A percentile compares a stretch with the other conserved stretches of the same genome.
Evolutionary conservation across 768 basidiomycete genomes (phyloP).

Genomic region (Suillus weaverae): DNA sequence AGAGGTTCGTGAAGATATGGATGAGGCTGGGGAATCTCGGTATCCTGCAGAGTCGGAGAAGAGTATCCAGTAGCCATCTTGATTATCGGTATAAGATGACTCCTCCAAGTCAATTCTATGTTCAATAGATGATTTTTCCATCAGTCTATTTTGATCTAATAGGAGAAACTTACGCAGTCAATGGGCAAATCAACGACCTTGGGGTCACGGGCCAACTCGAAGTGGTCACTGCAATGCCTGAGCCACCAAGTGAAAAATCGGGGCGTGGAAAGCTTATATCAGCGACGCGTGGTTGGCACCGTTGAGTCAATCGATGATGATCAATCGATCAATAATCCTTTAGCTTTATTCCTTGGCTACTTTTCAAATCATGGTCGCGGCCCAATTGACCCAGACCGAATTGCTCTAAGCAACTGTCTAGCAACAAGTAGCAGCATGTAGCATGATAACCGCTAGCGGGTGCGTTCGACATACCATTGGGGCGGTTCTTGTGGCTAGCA

Average conservation of each 20-base stretch:
- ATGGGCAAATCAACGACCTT: conserved; percentile 31
- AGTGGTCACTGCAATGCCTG: conserved; percentile 22
- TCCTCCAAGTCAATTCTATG: conserved; percentile 13
- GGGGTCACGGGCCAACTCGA: conserved; percentile 27
- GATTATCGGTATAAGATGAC: conserved; percentile 31
- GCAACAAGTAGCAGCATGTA: background rate
- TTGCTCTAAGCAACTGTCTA: background rate
- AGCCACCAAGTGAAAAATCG: conserved; percentile 31
- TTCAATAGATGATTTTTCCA: background rate
- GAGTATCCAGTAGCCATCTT: conserved; percentile 38
- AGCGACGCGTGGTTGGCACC: conserved; percentile 14
- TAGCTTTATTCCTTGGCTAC: background rate
- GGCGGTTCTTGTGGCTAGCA: background rate
- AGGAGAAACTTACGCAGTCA: conserved; percentile 20
- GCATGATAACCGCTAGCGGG: background rate
- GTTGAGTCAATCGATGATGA: background rate
- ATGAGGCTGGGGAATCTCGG: conserved; percentile 48
- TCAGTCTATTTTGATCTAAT: conserved; percentile 1
- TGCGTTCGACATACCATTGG: background rate
- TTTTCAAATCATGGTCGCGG: background rate
- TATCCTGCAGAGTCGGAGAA: conserved; percentile 33
- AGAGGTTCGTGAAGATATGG: conserved; percentile 85
- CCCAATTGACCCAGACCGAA: background rate
- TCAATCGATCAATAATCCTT: no score
- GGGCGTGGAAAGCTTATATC: conserved; percentile 35